These are phyloP conservation scores for Penicillium angulare DNA, from an alignment of 495 filamentous ascomycete species.

Conservation along the genomic window DNA sequence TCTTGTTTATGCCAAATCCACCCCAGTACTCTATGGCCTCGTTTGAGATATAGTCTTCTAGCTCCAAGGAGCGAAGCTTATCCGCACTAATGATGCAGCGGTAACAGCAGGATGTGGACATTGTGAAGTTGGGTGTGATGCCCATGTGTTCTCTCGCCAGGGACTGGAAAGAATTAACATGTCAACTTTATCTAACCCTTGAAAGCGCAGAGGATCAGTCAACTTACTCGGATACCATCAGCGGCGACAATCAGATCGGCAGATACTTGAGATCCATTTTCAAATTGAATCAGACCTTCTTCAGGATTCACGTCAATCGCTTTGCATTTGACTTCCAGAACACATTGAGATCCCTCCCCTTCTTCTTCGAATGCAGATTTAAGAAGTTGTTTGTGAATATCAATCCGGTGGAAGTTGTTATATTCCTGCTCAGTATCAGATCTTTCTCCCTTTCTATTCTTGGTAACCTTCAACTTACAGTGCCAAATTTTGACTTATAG, in stretches of 20 bases:
- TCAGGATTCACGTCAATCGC: slow-evolving; percentile 17
- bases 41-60: slow-evolving; percentile 26
- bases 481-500: slow-evolving; percentile 29
- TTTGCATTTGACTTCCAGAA: slow-evolving; percentile 27
- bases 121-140: slow-evolving; percentile 22
- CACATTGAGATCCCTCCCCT: slow-evolving; percentile 18
- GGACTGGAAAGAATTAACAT: slow-evolving; percentile 1
- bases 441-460: not conserved
- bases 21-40: slow-evolving; percentile 36
- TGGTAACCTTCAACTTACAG: slow-evolving; percentile 8
- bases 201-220: not conserved
- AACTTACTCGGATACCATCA: slow-evolving; percentile 28
- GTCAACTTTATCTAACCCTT: not conserved
- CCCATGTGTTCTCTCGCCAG: slow-evolving; percentile 18
- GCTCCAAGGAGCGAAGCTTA: slow-evolving; percentile 22
- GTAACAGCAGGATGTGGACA: slow-evolving; percentile 31
- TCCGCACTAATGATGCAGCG: slow-evolving; percentile 30
- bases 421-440: slow-evolving; percentile 16
- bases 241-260: slow-evolving; percentile 29
- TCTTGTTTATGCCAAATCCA: slow-evolving; percentile 32
- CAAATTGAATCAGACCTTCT: slow-evolving; percentile 19
- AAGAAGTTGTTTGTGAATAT: slow-evolving; percentile 29
- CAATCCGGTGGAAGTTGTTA: slow-evolving; percentile 33
- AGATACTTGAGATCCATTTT: slow-evolving; percentile 15
- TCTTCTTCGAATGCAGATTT: slow-evolving; percentile 23